A percentile compares a stretch with the other conserved stretches of the same genome.
These are phyloP conservation scores for Fusarium decemcellulare DNA, from an alignment of 2,329 filamentous ascomycete genomes.

Conservation along the genomic window DNA sequence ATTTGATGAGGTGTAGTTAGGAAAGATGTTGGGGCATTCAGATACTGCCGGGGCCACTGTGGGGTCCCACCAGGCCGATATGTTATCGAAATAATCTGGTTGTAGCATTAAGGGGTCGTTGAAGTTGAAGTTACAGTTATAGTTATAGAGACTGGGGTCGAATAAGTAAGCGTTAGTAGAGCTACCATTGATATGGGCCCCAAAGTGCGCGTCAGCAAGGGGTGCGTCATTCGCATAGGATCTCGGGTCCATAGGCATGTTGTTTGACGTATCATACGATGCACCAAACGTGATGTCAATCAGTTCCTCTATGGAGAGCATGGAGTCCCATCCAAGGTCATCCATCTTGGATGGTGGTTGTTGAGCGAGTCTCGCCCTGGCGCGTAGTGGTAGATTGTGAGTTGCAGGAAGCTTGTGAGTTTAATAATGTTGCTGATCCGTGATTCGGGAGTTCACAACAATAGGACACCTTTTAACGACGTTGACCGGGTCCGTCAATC, in stretches of 20 bases:
- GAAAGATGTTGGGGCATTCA: background rate
- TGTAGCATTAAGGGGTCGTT: background rate
- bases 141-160: background rate
- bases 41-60: background rate
- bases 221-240: conserved; percentile 24
- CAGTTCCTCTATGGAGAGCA: background rate
- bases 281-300: background rate
- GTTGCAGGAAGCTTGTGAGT: background rate
- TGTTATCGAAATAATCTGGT: background rate
- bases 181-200: background rate
- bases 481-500: conserved; percentile 16
- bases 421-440: conserved; percentile 1
- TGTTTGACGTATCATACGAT: background rate
- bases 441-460: background rate
- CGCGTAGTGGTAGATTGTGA: background rate
- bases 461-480: conserved; percentile 31
- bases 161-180: background rate
- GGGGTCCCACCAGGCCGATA: background rate
- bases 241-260: background rate
- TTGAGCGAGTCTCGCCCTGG: too few relatives aligned
- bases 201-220: conserved; percentile 16
- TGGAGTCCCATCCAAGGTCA: background rate
- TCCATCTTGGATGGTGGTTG: conserved; percentile 5
- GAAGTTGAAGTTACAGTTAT: background rate
- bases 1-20: background rate